phyloP scores from a whole-genome alignment of 164 flowering plant species.

The Buxus sempervirens region DNA sequence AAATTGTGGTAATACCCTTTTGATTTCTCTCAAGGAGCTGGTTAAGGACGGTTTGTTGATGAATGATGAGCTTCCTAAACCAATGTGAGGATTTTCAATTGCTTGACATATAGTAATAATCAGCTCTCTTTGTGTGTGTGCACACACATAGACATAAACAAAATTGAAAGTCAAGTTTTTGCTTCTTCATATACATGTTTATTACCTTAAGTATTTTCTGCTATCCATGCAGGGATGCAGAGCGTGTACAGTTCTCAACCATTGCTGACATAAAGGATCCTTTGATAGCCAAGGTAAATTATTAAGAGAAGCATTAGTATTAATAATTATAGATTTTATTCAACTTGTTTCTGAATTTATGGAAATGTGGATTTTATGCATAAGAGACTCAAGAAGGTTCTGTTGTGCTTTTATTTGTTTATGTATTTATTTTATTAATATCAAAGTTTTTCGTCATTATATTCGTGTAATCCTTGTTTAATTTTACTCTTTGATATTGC shows the following conservation, averaged over 20 bases:
- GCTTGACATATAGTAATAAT: not conserved
- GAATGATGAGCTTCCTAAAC: conserved; percentile 78
- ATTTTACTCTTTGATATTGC: too few relatives aligned
- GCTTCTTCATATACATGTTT: not conserved
- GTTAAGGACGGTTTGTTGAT: conserved; percentile 81
- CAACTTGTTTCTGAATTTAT: too few relatives aligned
- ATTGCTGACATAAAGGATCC: conserved; percentile 82
- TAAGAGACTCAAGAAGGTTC: too few relatives aligned
- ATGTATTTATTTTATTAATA: too few relatives aligned
- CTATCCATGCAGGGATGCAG: conserved; percentile 44
- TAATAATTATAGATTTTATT: too few relatives aligned
- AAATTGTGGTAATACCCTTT: conserved; percentile 92
- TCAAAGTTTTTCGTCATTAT: too few relatives aligned
- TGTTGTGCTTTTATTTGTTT: too few relatives aligned
- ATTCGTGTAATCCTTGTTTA: too few relatives aligned
- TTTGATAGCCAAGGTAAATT: conserved; percentile 68
- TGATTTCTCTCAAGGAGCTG: conserved; percentile 95
- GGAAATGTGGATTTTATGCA: too few relatives aligned
- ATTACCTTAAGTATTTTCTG: not conserved
- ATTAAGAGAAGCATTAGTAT: not conserved
- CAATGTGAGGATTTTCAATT: conserved; percentile 50
- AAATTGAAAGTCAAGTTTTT: not conserved
- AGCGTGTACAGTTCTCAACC: conserved; percentile 51
- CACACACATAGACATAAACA: too few relatives aligned
- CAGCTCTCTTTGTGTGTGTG: too few relatives aligned